These are phyloP conservation scores for Hordeum marinum DNA, from an alignment of 176 grass and related monocot species.

Conservation along the genomic window DNA sequence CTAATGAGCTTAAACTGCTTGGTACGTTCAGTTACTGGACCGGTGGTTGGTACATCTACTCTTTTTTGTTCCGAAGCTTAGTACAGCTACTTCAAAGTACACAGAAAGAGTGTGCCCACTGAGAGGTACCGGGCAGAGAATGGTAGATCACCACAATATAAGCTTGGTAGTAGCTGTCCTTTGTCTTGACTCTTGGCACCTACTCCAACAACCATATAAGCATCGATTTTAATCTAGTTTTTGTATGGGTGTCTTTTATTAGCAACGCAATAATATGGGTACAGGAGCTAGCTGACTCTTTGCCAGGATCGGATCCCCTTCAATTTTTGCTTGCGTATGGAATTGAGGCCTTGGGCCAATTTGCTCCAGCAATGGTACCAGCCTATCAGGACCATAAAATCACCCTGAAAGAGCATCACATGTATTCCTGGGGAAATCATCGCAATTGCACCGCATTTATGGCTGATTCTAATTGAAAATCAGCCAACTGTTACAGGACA, in stretches of 20 bases:
- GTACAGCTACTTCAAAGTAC: not conserved
- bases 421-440: not conserved
- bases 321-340: not conserved
- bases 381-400: not conserved
- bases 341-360: not conserved
- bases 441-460: not conserved
- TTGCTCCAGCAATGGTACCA: not conserved
- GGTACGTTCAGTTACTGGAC: not conserved
- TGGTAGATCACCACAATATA: not conserved
- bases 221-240: not conserved
- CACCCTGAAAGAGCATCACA: not conserved
- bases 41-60: not conserved
- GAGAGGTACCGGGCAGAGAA: not conserved
- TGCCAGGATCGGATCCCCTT: not conserved
- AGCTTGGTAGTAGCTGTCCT: not conserved
- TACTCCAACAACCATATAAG: conserved; percentile 8
- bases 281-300: not conserved
- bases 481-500: not conserved
- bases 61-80: not conserved
- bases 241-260: not conserved
- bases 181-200: not conserved
- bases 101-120: not conserved
- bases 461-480: not conserved
- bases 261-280: not conserved
- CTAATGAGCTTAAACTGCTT: not conserved